A percentile compares a stretch with the other conserved stretches of the same genome.
Conservation (phyloP, 164 flowering plant species). For the Aristolochia fimbriata region DNA sequence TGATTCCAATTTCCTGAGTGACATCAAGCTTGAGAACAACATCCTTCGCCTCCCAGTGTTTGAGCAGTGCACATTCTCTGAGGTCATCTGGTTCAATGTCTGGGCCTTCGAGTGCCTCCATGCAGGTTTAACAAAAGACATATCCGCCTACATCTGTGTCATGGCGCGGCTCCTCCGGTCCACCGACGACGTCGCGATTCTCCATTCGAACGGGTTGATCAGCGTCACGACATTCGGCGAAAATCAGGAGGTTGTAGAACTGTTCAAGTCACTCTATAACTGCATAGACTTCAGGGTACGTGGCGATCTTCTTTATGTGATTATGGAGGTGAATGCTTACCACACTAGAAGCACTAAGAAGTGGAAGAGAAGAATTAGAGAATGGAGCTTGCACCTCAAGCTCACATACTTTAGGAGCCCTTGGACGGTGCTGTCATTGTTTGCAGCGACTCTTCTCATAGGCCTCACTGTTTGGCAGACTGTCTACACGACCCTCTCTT, state of each 20-base stretch:
- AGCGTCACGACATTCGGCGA: conserved; percentile 36
- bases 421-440: conserved; percentile 11
- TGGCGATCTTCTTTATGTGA: conserved; percentile 20
- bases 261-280: conserved; percentile 38
- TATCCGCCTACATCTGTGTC: conserved; percentile 35
- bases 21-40: neutral
- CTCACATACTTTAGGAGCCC: conserved; percentile 9
- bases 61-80: neutral
- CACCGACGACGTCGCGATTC: conserved; percentile 27
- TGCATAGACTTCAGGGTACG: conserved; percentile 33
- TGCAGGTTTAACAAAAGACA: conserved; percentile 41
- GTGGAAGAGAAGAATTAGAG: neutral
- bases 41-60: conserved; percentile 2
- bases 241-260: conserved; percentile 35
- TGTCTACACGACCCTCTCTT: conserved; percentile 7
- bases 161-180: conserved; percentile 48
- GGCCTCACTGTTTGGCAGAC: conserved; percentile 11
- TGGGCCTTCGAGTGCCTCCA: conserved; percentile 48
- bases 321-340: conserved; percentile 21
- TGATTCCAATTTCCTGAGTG: neutral
- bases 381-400: conserved; percentile 9
- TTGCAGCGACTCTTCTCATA: conserved; percentile 12
- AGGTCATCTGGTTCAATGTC: conserved; percentile 28
- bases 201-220: conserved; percentile 24
- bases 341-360: conserved; percentile 29